phyloP scores from a whole-genome alignment of 2,329 filamentous ascomycete species.

The Bimuria novae-zelandiae region DNA sequence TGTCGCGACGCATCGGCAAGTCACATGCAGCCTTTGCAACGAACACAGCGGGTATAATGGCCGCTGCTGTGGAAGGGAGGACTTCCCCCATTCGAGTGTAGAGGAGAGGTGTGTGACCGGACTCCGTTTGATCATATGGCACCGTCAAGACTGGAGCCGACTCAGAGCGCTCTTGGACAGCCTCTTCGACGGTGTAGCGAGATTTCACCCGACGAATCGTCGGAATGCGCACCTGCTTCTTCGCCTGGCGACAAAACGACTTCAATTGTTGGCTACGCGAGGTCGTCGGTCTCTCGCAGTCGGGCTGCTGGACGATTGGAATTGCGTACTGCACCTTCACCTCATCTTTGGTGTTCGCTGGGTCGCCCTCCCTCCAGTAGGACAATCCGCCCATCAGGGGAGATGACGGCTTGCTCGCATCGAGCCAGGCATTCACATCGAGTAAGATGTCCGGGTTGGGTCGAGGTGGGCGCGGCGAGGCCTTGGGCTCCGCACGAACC shows the following conservation, averaged over 20 bases:
- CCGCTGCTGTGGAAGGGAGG: conserved; percentile 13
- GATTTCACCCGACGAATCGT: conserved; percentile 26
- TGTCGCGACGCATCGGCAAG: conserved; percentile 11
- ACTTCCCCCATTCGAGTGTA: conserved; percentile 19
- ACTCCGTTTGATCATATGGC: conserved; percentile 18
- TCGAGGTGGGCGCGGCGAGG: conserved; percentile 29
- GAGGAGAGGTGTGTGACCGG: conserved; percentile 10
- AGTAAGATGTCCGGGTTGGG: conserved; percentile 31
- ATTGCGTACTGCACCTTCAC: conserved; percentile 33
- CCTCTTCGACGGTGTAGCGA: conserved; percentile 18
- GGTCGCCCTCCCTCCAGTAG: conserved; percentile 37
- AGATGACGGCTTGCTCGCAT: conserved; percentile 34
- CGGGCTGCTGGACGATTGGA: conserved; percentile 25
- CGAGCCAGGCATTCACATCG: conserved; percentile 41
- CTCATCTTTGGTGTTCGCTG: conserved; percentile 10
- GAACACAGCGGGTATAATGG: not conserved
- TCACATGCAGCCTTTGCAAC: conserved; percentile 7
- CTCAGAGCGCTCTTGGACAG: conserved; percentile 26
- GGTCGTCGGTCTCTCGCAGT: conserved; percentile 16
- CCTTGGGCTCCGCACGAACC: conserved; percentile 13
- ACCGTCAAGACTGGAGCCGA: conserved; percentile 31
- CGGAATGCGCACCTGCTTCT: conserved; percentile 38
- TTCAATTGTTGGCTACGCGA: conserved; percentile 27
- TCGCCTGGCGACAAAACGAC: conserved; percentile 32
- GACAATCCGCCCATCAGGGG: conserved; percentile 40